A percentile compares a stretch with the other conserved stretches of the same genome.
These are phyloP conservation scores for Dactylellina leptospora DNA, from an alignment of 2,329 filamentous ascomycete genomes.

Conservation along the genomic window DNA sequence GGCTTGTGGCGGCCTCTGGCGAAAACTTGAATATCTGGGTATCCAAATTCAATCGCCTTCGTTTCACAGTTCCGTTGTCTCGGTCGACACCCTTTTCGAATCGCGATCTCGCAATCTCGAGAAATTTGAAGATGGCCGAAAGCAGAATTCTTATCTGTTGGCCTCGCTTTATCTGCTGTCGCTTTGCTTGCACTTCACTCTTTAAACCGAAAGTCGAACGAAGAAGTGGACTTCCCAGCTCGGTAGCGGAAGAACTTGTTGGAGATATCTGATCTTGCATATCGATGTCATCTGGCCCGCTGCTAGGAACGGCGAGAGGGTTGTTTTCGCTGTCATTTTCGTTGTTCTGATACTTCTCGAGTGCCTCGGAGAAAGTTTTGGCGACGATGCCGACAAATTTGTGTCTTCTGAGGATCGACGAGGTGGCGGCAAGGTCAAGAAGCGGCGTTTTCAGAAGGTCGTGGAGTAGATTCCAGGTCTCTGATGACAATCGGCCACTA, in stretches of 20 bases:
- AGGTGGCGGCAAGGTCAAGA: conserved; percentile 15
- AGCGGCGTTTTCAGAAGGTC: conserved; percentile 24
- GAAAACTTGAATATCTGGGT: conserved; percentile 38
- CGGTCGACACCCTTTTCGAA: conserved; percentile 11
- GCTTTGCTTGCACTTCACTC: conserved; percentile 2
- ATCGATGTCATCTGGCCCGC: conserved; percentile 24
- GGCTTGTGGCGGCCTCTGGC: conserved; percentile 14
- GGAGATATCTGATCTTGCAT: conserved; percentile 38
- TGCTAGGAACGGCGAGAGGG: background rate
- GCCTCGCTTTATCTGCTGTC: conserved; percentile 23
- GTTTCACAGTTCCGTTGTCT: conserved; percentile 21
- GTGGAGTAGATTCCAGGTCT: conserved; percentile 35
- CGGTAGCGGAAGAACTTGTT: conserved; percentile 39
- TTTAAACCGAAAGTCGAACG: conserved; percentile 21
- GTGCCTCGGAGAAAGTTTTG: conserved; percentile 37
- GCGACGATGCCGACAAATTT: conserved; percentile 44
- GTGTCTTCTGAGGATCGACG: conserved; percentile 33
- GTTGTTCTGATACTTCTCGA: conserved; percentile 18
- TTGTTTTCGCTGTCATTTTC: background rate
- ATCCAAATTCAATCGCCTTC: conserved; percentile 27
- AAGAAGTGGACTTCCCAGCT: conserved; percentile 40
- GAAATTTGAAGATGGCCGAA: conserved; percentile 20
- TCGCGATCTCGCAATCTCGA: conserved; percentile 17
- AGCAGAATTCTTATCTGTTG: conserved; percentile 26
- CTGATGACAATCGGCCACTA: conserved; percentile 39